Percentiles rank a stretch among this genome's conserved stretches.
Conservation (phyloP, 352 stramenopile genomes). For the Saprolegnia diclina region DNA sequence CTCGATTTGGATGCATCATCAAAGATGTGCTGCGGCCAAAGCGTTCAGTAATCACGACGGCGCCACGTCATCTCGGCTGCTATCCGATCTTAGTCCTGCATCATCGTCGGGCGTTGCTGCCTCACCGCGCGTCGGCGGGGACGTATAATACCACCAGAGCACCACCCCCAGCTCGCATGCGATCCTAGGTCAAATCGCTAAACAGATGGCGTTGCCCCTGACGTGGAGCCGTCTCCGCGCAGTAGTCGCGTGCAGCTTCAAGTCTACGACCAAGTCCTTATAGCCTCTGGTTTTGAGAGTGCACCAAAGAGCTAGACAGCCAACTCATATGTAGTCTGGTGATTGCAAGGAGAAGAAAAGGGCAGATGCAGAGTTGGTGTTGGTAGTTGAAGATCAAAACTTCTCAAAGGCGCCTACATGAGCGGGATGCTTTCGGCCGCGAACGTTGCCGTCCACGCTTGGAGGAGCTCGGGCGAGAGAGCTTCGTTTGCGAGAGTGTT, state of each 20-base stretch:
- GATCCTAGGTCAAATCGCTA: background rate
- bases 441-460: background rate
- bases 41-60: background rate
- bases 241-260: background rate
- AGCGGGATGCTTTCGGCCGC: slow-evolving; percentile 1
- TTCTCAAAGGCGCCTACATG: background rate
- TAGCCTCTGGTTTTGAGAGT: no score
- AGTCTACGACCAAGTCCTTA: no score
- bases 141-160: no score
- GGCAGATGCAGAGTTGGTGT: no score
- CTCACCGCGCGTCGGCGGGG: no score
- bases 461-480: background rate
- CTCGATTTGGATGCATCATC: slow-evolving; percentile 15
- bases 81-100: no score
- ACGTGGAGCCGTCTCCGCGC: background rate
- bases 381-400: background rate
- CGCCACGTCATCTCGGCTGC: no score
- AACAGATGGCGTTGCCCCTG: background rate
- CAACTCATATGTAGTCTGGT: no score
- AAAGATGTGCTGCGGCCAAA: slow-evolving; percentile 6
- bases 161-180: no score
- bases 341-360: no score
- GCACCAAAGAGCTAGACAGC: no score
- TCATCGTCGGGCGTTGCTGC: no score
- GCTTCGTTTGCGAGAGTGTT: background rate